Evolutionary conservation across 2,329 filamentous ascomycete genomes (phyloP).

Genomic region (Meredithiella fracta): DNA sequence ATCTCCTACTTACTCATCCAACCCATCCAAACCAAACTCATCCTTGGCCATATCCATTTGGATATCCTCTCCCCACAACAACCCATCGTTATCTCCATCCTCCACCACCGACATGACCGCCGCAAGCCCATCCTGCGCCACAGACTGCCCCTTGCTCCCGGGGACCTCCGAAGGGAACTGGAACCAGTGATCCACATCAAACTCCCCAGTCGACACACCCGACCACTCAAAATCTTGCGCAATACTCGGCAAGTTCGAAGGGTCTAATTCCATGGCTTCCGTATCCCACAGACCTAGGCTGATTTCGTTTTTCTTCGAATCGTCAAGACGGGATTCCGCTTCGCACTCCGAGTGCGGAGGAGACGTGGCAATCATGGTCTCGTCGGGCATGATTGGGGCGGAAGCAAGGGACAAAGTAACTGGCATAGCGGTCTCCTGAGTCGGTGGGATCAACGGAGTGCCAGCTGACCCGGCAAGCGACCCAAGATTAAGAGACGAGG

Average conservation of each 20-base stretch:
- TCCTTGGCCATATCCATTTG: background rate
- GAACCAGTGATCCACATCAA: constrained; percentile 43
- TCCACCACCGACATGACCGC: constrained; percentile 2
- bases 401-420: constrained; percentile 2
- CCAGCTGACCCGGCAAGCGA: background rate
- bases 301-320: constrained; percentile 25
- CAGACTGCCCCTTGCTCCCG: constrained; percentile 16
- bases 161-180: constrained; percentile 37
- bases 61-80: constrained; percentile 12
- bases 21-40: constrained; percentile 16
- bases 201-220: constrained; percentile 33
- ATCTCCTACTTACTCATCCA: constrained; percentile 3
- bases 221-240: constrained; percentile 36
- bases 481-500: background rate
- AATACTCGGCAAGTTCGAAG: constrained; percentile 14
- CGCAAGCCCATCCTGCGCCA: background rate
- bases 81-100: background rate
- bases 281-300: constrained; percentile 27
- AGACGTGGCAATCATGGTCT: constrained; percentile 18
- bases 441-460: background rate
- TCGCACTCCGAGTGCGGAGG: constrained; percentile 28
- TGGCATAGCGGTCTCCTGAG: background rate
- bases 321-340: constrained; percentile 20
- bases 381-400: background rate
- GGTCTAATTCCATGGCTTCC: constrained; percentile 24